phyloP scores from a whole-genome alignment of 208 protist species.

The Trypanosoma rangeli region DNA sequence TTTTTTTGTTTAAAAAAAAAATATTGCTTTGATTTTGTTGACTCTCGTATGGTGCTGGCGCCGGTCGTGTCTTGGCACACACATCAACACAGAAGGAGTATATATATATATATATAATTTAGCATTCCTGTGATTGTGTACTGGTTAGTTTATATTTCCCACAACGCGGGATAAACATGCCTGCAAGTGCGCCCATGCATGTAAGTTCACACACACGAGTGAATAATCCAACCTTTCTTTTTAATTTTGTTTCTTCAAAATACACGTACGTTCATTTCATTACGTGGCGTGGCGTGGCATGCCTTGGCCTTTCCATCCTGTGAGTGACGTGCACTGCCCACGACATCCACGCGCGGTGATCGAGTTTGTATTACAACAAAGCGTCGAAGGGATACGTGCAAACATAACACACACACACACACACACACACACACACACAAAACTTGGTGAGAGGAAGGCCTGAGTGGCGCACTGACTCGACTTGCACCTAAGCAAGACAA shows the following conservation, averaged over 20 bases:
- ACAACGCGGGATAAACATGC: neutral
- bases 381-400: neutral
- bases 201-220: neutral
- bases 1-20: neutral
- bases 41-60: neutral
- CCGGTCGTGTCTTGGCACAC: neutral
- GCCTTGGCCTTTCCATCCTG: too few relatives aligned
- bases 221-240: neutral
- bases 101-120: conserved; percentile 19
- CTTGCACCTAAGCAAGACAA: neutral
- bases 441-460: neutral
- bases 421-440: neutral
- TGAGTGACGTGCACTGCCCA: neutral
- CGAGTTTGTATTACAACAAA: neutral
- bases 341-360: neutral
- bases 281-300: neutral
- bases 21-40: neutral
- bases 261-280: neutral
- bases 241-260: neutral
- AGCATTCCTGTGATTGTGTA: conserved; percentile 4
- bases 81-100: neutral
- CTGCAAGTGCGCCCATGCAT: neutral
- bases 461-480: neutral
- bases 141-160: neutral
- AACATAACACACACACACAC: neutral